Conservation (phyloP, 371 early-diverging fungal genomes). For the Mucor indicus region DNA sequence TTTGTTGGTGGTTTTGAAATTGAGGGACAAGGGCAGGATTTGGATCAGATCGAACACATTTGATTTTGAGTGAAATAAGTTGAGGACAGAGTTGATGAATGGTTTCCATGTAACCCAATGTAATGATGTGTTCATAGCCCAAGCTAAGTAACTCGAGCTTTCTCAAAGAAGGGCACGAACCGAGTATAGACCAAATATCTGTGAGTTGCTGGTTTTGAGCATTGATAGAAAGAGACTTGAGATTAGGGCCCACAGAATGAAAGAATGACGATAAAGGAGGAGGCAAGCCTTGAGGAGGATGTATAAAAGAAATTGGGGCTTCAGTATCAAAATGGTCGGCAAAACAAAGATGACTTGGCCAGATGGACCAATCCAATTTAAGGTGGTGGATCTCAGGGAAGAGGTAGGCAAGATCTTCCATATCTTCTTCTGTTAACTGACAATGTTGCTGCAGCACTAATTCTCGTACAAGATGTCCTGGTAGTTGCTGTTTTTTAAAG, state of each 20-base stretch:
- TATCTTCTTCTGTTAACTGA: background rate
- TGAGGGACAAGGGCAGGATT: slow-evolving; percentile 8
- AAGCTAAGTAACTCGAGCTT: slow-evolving; percentile 3
- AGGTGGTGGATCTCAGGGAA: slow-evolving; percentile 11
- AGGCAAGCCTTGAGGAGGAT: slow-evolving; percentile 12
- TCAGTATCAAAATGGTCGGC: slow-evolving; percentile 1
- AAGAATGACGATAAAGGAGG: slow-evolving; percentile 2
- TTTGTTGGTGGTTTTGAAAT: background rate
- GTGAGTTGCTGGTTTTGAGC: background rate
- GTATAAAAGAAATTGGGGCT: slow-evolving; percentile 4
- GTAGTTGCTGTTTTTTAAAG: slow-evolving; percentile 2
- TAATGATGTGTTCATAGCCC: slow-evolving; percentile 12
- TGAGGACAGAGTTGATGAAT: slow-evolving; percentile 15
- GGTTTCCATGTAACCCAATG: slow-evolving; percentile 12
- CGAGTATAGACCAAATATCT: slow-evolving; percentile 12
- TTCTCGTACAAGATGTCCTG: slow-evolving; percentile 4
- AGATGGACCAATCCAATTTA: slow-evolving; percentile 9
- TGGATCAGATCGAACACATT: slow-evolving; percentile 12
- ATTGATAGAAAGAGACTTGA: background rate
- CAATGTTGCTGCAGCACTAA: background rate
- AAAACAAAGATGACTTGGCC: background rate
- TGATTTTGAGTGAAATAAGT: background rate
- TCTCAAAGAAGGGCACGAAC: slow-evolving; percentile 4
- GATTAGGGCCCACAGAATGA: slow-evolving; percentile 1
- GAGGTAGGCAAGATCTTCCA: background rate